Base-by-base conservation (phyloP, 352 stramenopile species). In the Globisporangium ultimum region DNA sequence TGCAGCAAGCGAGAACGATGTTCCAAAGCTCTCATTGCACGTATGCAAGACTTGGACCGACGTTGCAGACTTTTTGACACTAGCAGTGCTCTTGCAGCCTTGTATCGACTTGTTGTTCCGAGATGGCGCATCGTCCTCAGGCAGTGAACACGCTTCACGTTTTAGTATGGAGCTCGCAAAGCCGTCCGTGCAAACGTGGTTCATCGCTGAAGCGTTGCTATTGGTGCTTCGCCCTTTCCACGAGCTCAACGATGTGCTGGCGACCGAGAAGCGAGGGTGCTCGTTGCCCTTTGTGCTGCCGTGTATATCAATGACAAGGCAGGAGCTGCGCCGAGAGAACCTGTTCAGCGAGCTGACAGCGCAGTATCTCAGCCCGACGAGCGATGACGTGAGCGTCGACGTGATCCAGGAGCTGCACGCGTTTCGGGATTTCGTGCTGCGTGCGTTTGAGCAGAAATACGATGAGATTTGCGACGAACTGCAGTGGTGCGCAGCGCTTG, bases 221-320 rank as follows among this genome's bases (percentile, higher is more conserved):
- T 38, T 77, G 21, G 38, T 87, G 14, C 67, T 79, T 22, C 68
- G 61, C 12, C 70, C 74, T 4, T 66, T 87, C 8, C 51, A 72
- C 40, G 77, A 87, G 53, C 61, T 85, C 10, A 53, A 68, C 15
- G 60, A 72, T 43, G 71, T 87, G 13, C 55, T 77, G 15, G 55
- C 53, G 2, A 61, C 60, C 48, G 74, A 81, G 12, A 66, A 70
- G 8, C 28, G 28, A 40, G 55, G 61, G 24, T 71, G 65, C 41
- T 72, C 74, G 14, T 20, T 80, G 15, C 61, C 74, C 8, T 78
- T 83, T 43, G 42, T 78, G 6, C 32, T 80, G 2, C 74, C 71
- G 12, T 78, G 73, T 28, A 32, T 80, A 18, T 51, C 49, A 24
- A 72, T 78, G 61, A 61, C 69, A 24, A 65, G 64, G 48, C 63